Evolutionary conservation across 2,329 filamentous ascomycete species (phyloP), one percentile per base, ranked within the genome.

Genomic region (Neofusicoccum laricinum): DNA sequence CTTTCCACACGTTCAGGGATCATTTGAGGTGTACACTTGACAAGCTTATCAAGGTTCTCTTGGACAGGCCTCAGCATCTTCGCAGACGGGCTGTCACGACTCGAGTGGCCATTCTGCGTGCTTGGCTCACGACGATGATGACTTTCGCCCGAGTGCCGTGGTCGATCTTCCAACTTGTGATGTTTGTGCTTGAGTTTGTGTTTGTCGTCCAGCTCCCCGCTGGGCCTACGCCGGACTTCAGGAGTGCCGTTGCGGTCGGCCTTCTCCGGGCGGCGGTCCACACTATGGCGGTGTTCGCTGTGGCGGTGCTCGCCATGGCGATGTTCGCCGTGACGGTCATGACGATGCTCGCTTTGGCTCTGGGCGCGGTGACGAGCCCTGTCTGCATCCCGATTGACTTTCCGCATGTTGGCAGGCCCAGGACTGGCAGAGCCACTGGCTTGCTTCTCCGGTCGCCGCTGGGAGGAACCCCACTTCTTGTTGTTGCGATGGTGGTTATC

Each of bases 401-500:
- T 76, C 53, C 74, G 74, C 58, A 70, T 66, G 50, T 72, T 73
- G 38, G 73, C 68, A 2, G 90, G 89, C 21, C 84, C 88, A 7
- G 91, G 90, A 17, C 90, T 93, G n/a, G 87, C 88, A 19, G 88
- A 90, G 41, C 86, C 82, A 61, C 88, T 88, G 6, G 82, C 82
- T 30, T 81, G 80, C 66, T 84, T 82, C 43, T 87, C 85, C 45
- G 81, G 67, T 21, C 79, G 85, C 40, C 89, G 87, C 68, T 87
- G 82, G 10, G 61, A 46, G 17, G 53, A 25, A 8, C 67, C 88
- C 55, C 86, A 78, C 72, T 96, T 94, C 80, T 96, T 96, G 80
- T 93, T 96, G 79, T 94, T 97, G 63, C 93, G 91, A 76, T 96
- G 93, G 71, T 97, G 93, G 68, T 97, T 97, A 71, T 97, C 93